Evolutionary conservation across 306 rosid genomes (phyloP), one percentile per base, ranked within the genome.

Genomic region (Macrotyloma uniflorum): DNA sequence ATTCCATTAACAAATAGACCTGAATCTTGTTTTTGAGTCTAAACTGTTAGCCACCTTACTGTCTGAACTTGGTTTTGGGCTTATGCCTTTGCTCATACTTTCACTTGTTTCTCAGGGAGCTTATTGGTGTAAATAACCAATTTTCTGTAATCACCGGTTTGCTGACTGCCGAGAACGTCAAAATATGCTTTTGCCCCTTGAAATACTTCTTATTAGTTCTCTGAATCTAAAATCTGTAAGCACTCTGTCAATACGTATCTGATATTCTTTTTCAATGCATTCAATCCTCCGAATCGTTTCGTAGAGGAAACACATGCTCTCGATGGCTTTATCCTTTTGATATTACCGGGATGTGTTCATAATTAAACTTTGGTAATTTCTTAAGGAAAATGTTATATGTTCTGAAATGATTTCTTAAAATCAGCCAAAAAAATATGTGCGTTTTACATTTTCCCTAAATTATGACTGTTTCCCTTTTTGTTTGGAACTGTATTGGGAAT

Each of bases 91-190:
- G 43, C 57, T 50, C 66, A 28, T 47, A 67, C 77, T 53, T 55
- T 63, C 75, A 28, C 23, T 28, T 76, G 54, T 57, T 32, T 77
- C 50, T 47, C 63, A 71, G 71, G 76, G 50, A 75, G 9, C 67
- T 43, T 40, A 14, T 57, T 68, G 50, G 65, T 74, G 77, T 43
- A 11, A n/a, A 67, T 43, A 30, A 18, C n/a, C 64, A 67, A 35
- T 49, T 38, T 19, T 76, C 65, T n/a, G 33, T 18, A 42, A 26
- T 61, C 70, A 51, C 51, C 59, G 26, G 20, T 72, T 33, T 70
- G 74, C 72, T 58, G 70, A 57, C 59, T 28, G 62, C 68, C 38
- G 38, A 58, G 72, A 75, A 67, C 24, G 24, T 59, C 67, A 68
- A 47, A 75, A n/a, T 73, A 58, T 73, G 70, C 18, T 67, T 58